These are phyloP conservation scores for Helotiales sp. DNA, from an alignment of 2,329 filamentous ascomycete species.

Conservation along the genomic window DNA sequence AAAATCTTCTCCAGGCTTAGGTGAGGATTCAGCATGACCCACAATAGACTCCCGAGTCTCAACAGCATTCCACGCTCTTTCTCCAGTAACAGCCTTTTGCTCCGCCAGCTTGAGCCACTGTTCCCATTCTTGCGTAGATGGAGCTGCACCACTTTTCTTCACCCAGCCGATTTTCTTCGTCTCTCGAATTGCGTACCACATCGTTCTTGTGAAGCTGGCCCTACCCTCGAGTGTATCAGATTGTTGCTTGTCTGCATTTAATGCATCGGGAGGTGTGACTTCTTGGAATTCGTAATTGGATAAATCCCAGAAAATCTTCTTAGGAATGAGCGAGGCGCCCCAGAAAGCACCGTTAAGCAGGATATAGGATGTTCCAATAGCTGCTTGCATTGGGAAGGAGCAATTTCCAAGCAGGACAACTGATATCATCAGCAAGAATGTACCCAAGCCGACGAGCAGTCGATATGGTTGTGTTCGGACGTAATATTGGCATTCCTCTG, in stretches of 20 bases:
- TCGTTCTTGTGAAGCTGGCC: conserved; percentile 53
- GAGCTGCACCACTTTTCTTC: conserved; percentile 49
- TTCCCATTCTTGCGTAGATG: conserved; percentile 52
- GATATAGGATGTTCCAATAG: conserved; percentile 58
- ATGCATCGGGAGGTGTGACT: conserved; percentile 42
- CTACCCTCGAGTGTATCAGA: conserved; percentile 41
- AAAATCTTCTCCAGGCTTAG: conserved; percentile 14
- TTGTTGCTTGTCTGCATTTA: conserved; percentile 38
- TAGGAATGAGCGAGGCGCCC: conserved; percentile 39
- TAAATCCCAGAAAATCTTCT: conserved; percentile 57
- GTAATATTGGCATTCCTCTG: conserved; percentile 58
- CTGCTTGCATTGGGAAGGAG: conserved; percentile 59
- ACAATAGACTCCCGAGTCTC: conserved; percentile 50
- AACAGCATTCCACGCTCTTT: conserved; percentile 48
- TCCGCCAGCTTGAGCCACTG: conserved; percentile 53
- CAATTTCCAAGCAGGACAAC: conserved; percentile 64
- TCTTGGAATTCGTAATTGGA: conserved; percentile 47
- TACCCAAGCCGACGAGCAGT: conserved; percentile 56
- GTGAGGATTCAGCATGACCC: conserved; percentile 19
- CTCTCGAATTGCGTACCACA: conserved; percentile 60
- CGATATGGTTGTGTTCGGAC: conserved; percentile 49
- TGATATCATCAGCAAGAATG: conserved; percentile 59
- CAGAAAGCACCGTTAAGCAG: conserved; percentile 61
- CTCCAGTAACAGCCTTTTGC: conserved; percentile 35
- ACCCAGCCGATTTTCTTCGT: conserved; percentile 55